phyloP scores from a whole-genome alignment of 1,284 basidiomycete genomes.

The Pseudomicrostroma phylloplanum region DNA sequence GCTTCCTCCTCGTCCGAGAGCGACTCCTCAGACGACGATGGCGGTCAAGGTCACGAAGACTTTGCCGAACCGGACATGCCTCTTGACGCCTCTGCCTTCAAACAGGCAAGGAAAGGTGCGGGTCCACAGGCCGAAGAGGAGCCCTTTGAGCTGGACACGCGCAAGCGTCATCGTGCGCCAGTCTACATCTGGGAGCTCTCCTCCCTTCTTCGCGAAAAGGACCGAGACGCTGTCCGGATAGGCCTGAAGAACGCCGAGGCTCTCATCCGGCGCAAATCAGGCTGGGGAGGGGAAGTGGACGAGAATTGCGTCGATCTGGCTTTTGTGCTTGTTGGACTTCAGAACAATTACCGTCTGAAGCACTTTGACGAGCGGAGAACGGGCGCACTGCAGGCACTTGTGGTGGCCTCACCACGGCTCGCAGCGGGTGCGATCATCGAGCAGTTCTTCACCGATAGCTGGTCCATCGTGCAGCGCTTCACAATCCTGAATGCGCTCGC shows the following conservation, averaged over 20 bases:
- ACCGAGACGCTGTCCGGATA: slow-evolving; percentile 18
- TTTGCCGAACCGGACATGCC: slow-evolving; percentile 1
- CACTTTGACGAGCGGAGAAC: slow-evolving; percentile 73
- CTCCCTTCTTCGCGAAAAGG: slow-evolving; percentile 40
- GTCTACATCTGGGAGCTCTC: slow-evolving; percentile 51
- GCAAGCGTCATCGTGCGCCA: slow-evolving; percentile 34
- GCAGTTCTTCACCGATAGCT: slow-evolving; percentile 86
- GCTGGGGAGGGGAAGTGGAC: slow-evolving; percentile 54
- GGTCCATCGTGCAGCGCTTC: slow-evolving; percentile 75
- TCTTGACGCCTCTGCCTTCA: background rate
- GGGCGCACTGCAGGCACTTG: slow-evolving; percentile 68
- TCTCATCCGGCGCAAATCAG: background rate
- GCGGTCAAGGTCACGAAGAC: background rate
- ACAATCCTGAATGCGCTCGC: slow-evolving; percentile 79
- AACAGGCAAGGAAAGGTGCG: background rate
- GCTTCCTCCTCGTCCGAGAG: background rate
- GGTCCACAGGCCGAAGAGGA: slow-evolving; percentile 6
- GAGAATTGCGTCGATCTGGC: slow-evolving; percentile 82
- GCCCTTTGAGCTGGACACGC: slow-evolving; percentile 19
- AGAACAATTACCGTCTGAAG: slow-evolving; percentile 75
- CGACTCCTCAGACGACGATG: slow-evolving; percentile 14
- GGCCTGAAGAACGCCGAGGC: background rate
- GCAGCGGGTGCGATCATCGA: slow-evolving; percentile 75
- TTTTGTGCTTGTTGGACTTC: slow-evolving; percentile 66
- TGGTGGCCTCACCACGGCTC: slow-evolving; percentile 68